These are phyloP conservation scores for Candida arabinofermentans DNA, from an alignment of 805 yeast species.

Conservation along the genomic window DNA sequence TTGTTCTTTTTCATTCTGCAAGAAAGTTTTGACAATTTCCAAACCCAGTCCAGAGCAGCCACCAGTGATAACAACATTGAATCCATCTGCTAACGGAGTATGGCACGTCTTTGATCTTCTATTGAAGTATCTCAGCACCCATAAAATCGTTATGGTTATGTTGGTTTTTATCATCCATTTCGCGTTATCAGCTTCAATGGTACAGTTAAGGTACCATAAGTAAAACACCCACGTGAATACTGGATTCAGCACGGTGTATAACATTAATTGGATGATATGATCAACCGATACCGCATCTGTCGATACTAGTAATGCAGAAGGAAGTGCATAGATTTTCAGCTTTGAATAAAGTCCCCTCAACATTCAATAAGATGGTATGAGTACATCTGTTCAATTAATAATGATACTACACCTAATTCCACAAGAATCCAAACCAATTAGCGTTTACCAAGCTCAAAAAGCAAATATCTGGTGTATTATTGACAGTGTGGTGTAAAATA, in stretches of 20 bases:
- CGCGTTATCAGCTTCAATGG: neutral
- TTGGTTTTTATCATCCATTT: neutral
- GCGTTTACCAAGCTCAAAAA: too few relatives aligned
- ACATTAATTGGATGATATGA: conserved; percentile 10
- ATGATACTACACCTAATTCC: too few relatives aligned
- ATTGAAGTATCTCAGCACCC: conserved; percentile 21
- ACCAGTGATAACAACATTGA: conserved; percentile 43
- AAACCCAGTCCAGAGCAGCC: conserved; percentile 50
- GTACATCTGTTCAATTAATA: too few relatives aligned
- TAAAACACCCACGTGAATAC: conserved; percentile 16
- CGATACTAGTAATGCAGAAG: conserved; percentile 13
- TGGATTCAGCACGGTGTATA: conserved; percentile 16
- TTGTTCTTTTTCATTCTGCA: conserved; percentile 3
- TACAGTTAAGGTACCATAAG: conserved; percentile 1
- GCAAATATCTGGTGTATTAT: too few relatives aligned
- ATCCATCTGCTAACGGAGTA: neutral
- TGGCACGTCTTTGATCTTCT: conserved; percentile 6
- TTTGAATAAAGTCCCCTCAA: neutral
- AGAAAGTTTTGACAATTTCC: conserved; percentile 32
- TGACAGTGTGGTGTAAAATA: too few relatives aligned
- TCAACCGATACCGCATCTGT: conserved; percentile 14
- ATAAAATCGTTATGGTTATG: conserved; percentile 9
- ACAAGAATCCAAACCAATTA: too few relatives aligned
- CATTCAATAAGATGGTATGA: too few relatives aligned
- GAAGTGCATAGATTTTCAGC: conserved; percentile 2